Evolutionary conservation across 2,329 filamentous ascomycete species (phyloP), one percentile per base, ranked within the genome.

Genomic region (Hypoxylon rubiginosum): DNA sequence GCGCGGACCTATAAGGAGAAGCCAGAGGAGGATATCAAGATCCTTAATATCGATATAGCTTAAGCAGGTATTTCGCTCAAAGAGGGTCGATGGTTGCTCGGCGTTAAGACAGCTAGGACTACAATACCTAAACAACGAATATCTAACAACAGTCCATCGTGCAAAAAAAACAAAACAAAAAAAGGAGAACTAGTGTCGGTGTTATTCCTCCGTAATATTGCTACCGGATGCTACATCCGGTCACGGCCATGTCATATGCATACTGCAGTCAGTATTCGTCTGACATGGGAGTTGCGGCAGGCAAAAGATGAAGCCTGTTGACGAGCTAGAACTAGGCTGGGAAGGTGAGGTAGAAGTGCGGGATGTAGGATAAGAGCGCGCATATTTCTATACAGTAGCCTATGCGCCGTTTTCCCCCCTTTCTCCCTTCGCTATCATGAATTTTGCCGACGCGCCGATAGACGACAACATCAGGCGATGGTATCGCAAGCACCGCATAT

Each of bases 11-110:
- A 92, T 79, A 90, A 90, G 83, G 97, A 99, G 82, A 97, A 95
- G 83, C 96, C 96, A 0, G 92, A 97, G 79, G 94, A 97, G 75
- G 96, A 99, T 78, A 94, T 99, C 75, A 98, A 97, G 82, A 97
- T 99, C 72, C 88, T 99, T 62, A 97, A 92, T 77, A 97, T 99
- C 72, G 87, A 89, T 72, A 80, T 88, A 63, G 74, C 81, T 68
- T 88, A 84, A 74, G 46, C 64, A 46, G 8, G 24, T 17, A 28
- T 28, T 48, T 26, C n/a, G 45, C 45, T 24, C 24, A 28, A 6
- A 19, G 21, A 48, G 24, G n/a, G 26, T 32, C 6, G 26, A 50
- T 32, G 15, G 15, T 43, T 1, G 8, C 3, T 43, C 39, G 39
- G 39, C 15, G 21, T 30, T 28, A 49, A 28, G 21, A 30, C 21